phyloP scores from a whole-genome alignment of 1,284 basidiomycete genomes.

The Pascua guehoae region DNA sequence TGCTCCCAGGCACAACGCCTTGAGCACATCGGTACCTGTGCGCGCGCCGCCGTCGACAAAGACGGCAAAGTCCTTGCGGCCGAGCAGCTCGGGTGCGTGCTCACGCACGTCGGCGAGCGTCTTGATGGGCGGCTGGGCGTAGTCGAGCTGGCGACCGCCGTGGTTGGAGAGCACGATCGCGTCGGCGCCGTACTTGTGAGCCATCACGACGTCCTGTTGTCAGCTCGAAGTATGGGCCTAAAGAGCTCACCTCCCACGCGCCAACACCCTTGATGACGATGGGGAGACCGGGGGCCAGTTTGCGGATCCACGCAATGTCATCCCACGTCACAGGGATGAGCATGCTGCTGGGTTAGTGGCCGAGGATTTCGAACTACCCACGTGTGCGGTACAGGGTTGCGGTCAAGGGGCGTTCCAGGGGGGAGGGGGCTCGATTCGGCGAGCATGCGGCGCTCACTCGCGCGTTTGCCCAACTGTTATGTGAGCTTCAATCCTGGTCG shows the following conservation, averaged over 20 bases:
- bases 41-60: constrained; percentile 82
- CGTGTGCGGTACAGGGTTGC: not conserved
- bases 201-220: constrained; percentile 45
- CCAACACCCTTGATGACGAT: constrained; percentile 53
- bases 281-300: constrained; percentile 46
- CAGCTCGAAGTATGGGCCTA: not conserved
- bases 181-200: constrained; percentile 47
- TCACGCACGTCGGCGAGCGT: constrained; percentile 66
- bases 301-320: constrained; percentile 52
- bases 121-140: constrained; percentile 64
- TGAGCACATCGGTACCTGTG: constrained; percentile 82
- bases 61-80: constrained; percentile 56
- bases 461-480: constrained; percentile 22
- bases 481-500: constrained; percentile 10
- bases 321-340: constrained; percentile 34
- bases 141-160: constrained; percentile 44
- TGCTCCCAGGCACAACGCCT: constrained; percentile 83
- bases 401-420: constrained; percentile 12
- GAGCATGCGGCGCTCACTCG: constrained; percentile 12
- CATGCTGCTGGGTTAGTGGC: constrained; percentile 5
- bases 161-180: constrained; percentile 52
- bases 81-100: constrained; percentile 69
- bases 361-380: not conserved
- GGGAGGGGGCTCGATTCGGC: constrained; percentile 17
- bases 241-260: constrained; percentile 40